Base-by-base conservation (phyloP, 768 basidiomycete genomes). In the Pleurotus ostreatus region DNA sequence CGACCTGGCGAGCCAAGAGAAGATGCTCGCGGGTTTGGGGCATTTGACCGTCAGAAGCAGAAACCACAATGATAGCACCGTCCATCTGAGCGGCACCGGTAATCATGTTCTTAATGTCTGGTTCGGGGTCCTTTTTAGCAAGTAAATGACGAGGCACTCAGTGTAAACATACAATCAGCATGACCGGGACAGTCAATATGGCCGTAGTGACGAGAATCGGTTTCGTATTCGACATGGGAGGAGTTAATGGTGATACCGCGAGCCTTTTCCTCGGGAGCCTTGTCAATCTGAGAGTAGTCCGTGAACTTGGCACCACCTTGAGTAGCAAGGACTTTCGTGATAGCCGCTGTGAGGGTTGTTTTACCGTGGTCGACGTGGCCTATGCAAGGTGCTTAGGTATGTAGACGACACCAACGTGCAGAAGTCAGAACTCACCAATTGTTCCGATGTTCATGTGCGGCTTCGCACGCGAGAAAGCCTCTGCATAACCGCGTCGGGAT, bases 191-290 rank as follows among this genome's bases (percentile, higher is more conserved):
- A 98, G 74, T 98, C 96, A 67, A 98, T 96, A 71, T 98, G 96
- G 22, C 95, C 96, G 64, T 98, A 98, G 68, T 98, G 96, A 55
- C 96, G 84, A 38, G 71, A 76, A 15, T 77, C 77, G 37, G 96
- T 96, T 79, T 98, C 94, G 70, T 99, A 99, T 71, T 99, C 97
- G 69, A 99, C 94, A 69, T 99, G 97, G 51, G 97, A 85, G 18
- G 97, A 96, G 73, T 96, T 94, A 74, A 99, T 99, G 59, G 97
- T 99, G 74, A 99, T 99, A 73, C 97, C 97, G 70, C 97, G 92
- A 59, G 96, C 96, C 74, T 94, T 96, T 78, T 99, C 97, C 74
- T 99, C 97, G 2, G 97, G 97, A 7, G 97, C 97, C 79, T 92
- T 98, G 89, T 99, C 97, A 65, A 99, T 99, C 73, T 94, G 86